These are phyloP conservation scores for Plasmodium inui DNA, from an alignment of 169 alveolate species.

Conservation along the genomic window DNA sequence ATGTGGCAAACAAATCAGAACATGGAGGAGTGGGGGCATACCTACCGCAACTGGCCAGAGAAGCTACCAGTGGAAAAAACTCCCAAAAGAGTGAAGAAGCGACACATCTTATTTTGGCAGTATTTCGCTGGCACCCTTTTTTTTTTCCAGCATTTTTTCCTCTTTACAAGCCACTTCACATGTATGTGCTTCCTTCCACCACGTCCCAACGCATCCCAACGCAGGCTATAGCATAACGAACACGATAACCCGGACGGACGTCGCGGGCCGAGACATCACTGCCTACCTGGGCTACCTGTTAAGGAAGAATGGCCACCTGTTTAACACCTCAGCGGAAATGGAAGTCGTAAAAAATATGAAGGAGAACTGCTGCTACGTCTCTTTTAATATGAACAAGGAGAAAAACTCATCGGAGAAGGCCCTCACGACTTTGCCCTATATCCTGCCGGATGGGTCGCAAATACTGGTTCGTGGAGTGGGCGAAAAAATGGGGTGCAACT, in stretches of 20 bases:
- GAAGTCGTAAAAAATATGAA: slow-evolving; percentile 83
- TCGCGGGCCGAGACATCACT: slow-evolving; percentile 83
- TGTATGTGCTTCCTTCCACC: neutral
- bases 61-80: neutral
- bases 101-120: neutral
- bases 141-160: neutral
- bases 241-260: slow-evolving; percentile 76
- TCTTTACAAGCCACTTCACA: neutral
- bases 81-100: neutral
- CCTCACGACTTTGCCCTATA: slow-evolving; percentile 61
- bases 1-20: slow-evolving; percentile 53
- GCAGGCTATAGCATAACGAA: slow-evolving; percentile 64
- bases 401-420: slow-evolving; percentile 70
- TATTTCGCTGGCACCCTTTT: neutral
- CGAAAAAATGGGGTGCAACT: neutral
- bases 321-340: slow-evolving; percentile 80
- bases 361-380: slow-evolving; percentile 83
- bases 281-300: slow-evolving; percentile 77
- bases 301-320: slow-evolving; percentile 78
- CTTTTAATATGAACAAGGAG: slow-evolving; percentile 62
- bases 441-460: slow-evolving; percentile 79
- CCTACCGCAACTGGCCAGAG: neutral
- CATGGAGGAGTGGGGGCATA: neutral
- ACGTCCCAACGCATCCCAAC: neutral
- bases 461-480: slow-evolving; percentile 34